A percentile compares a stretch with the other conserved stretches of the same genome.
phyloP scores from a whole-genome alignment of 2,329 filamentous ascomycete species.

The Teratosphaeria gauchensis region DNA sequence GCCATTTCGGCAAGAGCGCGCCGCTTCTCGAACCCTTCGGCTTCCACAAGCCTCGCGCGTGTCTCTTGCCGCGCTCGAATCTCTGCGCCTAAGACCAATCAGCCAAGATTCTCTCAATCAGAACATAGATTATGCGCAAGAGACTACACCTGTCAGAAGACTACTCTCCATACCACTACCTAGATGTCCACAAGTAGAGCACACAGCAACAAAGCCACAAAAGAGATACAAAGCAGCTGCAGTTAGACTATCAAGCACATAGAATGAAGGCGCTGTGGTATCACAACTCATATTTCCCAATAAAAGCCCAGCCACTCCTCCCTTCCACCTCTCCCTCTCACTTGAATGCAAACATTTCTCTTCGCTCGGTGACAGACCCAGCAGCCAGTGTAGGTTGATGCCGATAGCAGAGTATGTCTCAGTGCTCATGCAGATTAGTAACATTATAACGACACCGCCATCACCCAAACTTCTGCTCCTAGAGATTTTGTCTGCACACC shows the following conservation, averaged over 20 bases:
- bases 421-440: neutral
- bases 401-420: neutral
- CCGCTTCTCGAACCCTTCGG: neutral
- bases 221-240: neutral
- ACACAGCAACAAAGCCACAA: neutral
- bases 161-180: neutral
- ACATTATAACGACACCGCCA: neutral
- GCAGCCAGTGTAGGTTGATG: conserved; percentile 1
- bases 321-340: conserved; percentile 1
- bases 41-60: too few relatives aligned
- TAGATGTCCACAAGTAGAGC: neutral
- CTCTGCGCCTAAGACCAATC: neutral
- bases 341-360: conserved; percentile 5
- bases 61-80: neutral
- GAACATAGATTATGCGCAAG: neutral
- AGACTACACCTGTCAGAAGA: neutral
- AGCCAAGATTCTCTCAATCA: neutral
- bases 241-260: conserved; percentile 4
- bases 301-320: neutral
- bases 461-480: neutral
- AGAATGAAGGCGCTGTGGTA: conserved; percentile 22
- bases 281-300: conserved; percentile 15
- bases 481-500: neutral
- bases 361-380: conserved; percentile 1
- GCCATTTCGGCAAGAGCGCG: neutral